These are phyloP conservation scores for Phytophthora hybrid DNA, from an alignment of 352 stramenopile genomes.

Conservation along the genomic window DNA sequence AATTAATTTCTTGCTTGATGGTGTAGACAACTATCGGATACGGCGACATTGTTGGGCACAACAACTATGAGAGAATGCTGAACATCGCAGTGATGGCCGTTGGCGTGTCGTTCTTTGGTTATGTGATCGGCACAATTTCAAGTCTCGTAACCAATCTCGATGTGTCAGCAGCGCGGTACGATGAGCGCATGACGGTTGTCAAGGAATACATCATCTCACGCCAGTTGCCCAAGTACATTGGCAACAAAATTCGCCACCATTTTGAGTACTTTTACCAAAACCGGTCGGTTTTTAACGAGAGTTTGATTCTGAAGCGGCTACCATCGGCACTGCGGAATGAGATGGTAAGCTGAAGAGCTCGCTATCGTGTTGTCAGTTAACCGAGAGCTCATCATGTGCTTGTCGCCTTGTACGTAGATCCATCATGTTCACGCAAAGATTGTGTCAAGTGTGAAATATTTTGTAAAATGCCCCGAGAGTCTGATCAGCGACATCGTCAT, in stretches of 20 bases:
- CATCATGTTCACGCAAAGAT: conserved; percentile 79
- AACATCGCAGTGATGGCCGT: conserved; percentile 86
- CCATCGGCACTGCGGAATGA: conserved; percentile 83
- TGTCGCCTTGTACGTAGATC: conserved; percentile 48
- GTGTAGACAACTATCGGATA: conserved; percentile 79
- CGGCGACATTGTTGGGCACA: conserved; percentile 79
- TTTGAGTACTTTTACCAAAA: conserved; percentile 91
- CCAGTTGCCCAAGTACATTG: conserved; percentile 72
- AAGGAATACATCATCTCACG: conserved; percentile 90
- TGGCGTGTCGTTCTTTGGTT: conserved; percentile 88
- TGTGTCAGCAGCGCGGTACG: conserved; percentile 72
- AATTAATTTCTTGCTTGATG: background rate
- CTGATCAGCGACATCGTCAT: conserved; percentile 89
- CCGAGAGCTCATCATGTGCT: background rate
- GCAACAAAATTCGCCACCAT: conserved; percentile 78
- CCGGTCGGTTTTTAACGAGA: conserved; percentile 84
- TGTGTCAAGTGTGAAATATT: conserved; percentile 77
- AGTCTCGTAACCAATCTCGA: conserved; percentile 84
- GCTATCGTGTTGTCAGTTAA: background rate
- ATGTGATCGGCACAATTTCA: conserved; percentile 88
- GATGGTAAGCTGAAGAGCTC: conserved; percentile 52
- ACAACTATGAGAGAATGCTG: conserved; percentile 71
- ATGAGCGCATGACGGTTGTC: conserved; percentile 82
- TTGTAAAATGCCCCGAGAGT: conserved; percentile 78
- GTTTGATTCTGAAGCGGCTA: conserved; percentile 68